Evolutionary conservation across 2,329 filamentous ascomycete species (phyloP), one percentile per base, ranked within the genome.

Genomic region (Tolypocladium cylindrosporum): DNA sequence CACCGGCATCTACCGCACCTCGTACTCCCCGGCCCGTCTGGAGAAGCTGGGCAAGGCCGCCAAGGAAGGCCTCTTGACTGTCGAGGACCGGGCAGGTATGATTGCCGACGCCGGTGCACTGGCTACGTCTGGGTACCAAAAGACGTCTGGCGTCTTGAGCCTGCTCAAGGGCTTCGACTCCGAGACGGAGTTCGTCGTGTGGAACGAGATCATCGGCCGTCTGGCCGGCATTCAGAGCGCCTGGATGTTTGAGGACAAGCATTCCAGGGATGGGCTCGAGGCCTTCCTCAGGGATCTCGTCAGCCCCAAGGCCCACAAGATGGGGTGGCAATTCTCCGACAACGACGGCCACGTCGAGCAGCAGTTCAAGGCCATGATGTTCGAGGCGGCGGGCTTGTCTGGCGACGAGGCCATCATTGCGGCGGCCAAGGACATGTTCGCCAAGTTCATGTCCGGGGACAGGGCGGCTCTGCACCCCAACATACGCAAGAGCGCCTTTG

Each of bases 51-150:
- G 93, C 34, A 77, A 91, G 68, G 90, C 92, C 57, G 93, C 91
- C 53, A 94, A 89, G 74, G 67, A 68, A 0, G 71, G 71, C 16
- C 80, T 92, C 11, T 77, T 97, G 57, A 87, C 85, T 13, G 91
- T 96, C 8, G 91, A 97, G 74, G 93, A 97, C 71, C 86, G 93
- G 60, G 90, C 93, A 54, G 93, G 93, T 68, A 95, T 97, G 89
- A 90, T 96, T 71, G 89, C 90, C 39, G 93, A 97, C 72, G 91
- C 93, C 4, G 91, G 91, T 65, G 91, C 93, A 37, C 80, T 97
- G 64, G 90, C 93, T 56, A 84, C 89, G 41, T 94, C 92, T 54
- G 93, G 93, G 39, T 96, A 96, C 72, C 90, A 96, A 72, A 95
- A 90, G 79, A 96, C 93, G 0, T 96, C 92, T 19, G 91, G 91